Base-by-base conservation (phyloP, 1,284 basidiomycete genomes). In the Moesziomyces globuligerus region DNA sequence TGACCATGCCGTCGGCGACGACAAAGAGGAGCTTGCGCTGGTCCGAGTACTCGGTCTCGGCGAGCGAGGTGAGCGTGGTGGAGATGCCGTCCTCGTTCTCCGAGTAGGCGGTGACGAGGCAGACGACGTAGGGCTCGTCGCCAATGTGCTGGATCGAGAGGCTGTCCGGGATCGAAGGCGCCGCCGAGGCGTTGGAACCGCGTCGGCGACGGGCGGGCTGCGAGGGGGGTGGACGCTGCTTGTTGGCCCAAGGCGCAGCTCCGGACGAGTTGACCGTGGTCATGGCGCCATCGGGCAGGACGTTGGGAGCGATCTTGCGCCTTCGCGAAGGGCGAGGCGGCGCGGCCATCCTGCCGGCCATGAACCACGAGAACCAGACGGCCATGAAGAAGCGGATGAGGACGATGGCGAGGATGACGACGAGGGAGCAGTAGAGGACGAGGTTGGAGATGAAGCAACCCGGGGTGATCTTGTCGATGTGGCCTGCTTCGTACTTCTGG, bases 1-100 rank as follows among this genome's bases (percentile, higher is more conserved):
- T 98, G 72, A 99, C 94, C 93, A 99, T 98, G 6, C 96, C 96
- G 83, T 99, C 96, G 34, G 94, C 95, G 8, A 99, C 90, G 55
- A 99, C 86, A 82, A 97, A 96, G 38, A 99, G 84, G 20, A 99
- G 86, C 83, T 98, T 98, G 54, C 94, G 87, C 36, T 88, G 86
- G 83, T 98, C 94, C 8, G 93, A 92, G 83, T 98, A 99, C 4
- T 88, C 90, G 0, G 94, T 97, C 39, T 85, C 85, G 0, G 93
- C 92, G 57, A 99, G 93, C 7, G 93, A 92, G 82, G 98, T 94
- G 56, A 98, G 87, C 0, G 96, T 99, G 3, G 90, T 91, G 46
- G 91, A 87, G 72, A 98, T 86, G 1, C 92, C 93, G 38, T 94
- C 93, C 82, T 93, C 91, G 53, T 93, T 94, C 84, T 99, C 96